Conservation (phyloP, 1,139 yeast genomes). For the Hyphopichia fennica region DNA sequence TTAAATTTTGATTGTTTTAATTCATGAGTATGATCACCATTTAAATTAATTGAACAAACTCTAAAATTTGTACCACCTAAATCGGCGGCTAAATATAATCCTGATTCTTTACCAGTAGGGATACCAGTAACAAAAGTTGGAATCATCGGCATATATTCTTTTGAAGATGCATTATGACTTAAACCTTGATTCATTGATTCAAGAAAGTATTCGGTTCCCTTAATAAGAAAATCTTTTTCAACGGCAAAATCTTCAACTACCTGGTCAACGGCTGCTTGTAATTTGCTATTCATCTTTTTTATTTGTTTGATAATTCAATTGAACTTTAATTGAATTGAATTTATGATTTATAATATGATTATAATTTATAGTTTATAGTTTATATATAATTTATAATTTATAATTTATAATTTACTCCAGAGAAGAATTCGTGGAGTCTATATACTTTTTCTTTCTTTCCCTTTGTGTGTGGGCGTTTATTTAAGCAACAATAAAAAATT, state of each 20-base stretch:
- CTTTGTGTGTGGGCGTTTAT: too few relatives aligned
- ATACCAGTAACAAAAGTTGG: constrained; percentile 80
- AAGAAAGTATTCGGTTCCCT: constrained; percentile 65
- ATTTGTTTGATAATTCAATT: not conserved
- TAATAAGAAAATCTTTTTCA: constrained; percentile 48
- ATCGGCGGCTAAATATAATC: constrained; percentile 78
- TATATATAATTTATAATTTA: too few relatives aligned
- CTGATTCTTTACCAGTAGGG: constrained; percentile 81
- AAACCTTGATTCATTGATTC: constrained; percentile 66
- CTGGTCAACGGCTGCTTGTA: constrained; percentile 40
- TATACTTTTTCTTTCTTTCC: too few relatives aligned
- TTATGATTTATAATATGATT: too few relatives aligned
- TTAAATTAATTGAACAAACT: constrained; percentile 77
- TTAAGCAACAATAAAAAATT: too few relatives aligned
- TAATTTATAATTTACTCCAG: too few relatives aligned
- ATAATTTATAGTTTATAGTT: too few relatives aligned
- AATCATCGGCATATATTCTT: constrained; percentile 76
- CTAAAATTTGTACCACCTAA: constrained; percentile 89
- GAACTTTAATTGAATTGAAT: too few relatives aligned
- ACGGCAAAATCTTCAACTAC: constrained; percentile 58
- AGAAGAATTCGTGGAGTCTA: too few relatives aligned
- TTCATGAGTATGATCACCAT: constrained; percentile 77
- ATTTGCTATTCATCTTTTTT: constrained; percentile 25
- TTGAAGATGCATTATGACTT: constrained; percentile 29
- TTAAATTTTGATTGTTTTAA: constrained; percentile 71